Base-by-base conservation (phyloP, 768 basidiomycete genomes). In the Trametes cinnabarina region DNA sequence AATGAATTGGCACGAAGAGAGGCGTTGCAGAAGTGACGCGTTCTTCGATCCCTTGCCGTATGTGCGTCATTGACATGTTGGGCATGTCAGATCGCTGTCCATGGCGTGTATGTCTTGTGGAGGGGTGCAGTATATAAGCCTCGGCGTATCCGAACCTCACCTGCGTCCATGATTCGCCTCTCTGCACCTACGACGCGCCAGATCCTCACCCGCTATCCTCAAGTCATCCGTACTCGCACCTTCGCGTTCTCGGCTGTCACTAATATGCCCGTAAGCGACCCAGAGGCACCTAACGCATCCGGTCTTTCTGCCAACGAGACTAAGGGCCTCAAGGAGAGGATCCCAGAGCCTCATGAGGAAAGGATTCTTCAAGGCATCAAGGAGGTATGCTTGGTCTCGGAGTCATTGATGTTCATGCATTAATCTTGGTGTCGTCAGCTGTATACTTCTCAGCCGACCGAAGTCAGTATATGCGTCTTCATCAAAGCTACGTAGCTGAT, bases 351-450 rank as follows among this genome's bases (percentile, higher is more conserved):
- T 3, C 64, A 74, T 32, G 77, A 79, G 58, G 60, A 71, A 22
- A 68, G 71, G 11, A 72, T 79, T 35, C 58, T 80, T 41, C 50
- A 68, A n/a, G 71, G 72, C 12, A 71, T 81, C n/a, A 76, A 74
- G 57, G 78, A 80, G 63, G 73, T 32, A 32, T 32, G 30, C 30
- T 32, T 12, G 30, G 7, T 32, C 30, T 32, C 30, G 12, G 6
- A 6, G 30, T 12, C 30, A 12, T 32, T 32, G 12, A 32, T 6
- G 30, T 7, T 12, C 30, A 32, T 32, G 30, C 6, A 7, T 32
- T 12, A 32, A 6, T 32, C 7, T 32, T 32, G 30, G 30, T 12
- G 30, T n/a, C 34, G 34, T n/a, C 26, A 74, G 72, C 65, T 78
- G 63, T 78, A 79, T 60, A 69, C 72, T 20, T 76, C 73, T 57